A percentile compares a stretch with the other conserved stretches of the same genome.
Evolutionary conservation across 768 basidiomycete genomes (phyloP).

Genomic region (Tremella fuciformis): DNA sequence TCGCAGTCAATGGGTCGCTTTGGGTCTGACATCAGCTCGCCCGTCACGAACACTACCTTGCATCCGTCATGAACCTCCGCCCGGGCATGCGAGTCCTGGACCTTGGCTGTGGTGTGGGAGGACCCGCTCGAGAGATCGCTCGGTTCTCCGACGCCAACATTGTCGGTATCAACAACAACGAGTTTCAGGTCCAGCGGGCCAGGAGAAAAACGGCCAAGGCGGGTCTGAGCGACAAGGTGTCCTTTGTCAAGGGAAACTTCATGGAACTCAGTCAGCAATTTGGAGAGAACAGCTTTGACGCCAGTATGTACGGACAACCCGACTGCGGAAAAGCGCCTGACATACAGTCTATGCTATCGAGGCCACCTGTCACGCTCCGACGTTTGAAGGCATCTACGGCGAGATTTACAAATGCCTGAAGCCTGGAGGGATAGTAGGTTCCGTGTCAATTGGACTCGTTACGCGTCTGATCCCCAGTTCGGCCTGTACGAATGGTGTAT

Average conservation of each 20-base stretch:
- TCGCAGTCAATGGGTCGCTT: not conserved
- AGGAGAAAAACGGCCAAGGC: constrained; percentile 72
- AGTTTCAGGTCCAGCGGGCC: constrained; percentile 87
- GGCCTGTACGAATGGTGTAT: constrained; percentile 99
- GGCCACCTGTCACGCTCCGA: constrained; percentile 93
- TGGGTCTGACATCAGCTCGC: constrained; percentile 57
- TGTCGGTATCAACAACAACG: constrained; percentile 91
- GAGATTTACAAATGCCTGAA: constrained; percentile 91
- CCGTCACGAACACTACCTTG: constrained; percentile 96
- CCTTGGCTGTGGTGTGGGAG: constrained; percentile 97
- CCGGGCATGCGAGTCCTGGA: constrained; percentile 95
- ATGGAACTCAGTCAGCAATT: constrained; percentile 91
- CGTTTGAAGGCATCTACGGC: constrained; percentile 91
- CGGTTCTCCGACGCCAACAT: constrained; percentile 81
- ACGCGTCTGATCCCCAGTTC: constrained; percentile 59
- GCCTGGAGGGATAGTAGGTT: constrained; percentile 85
- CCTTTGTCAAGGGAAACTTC: constrained; percentile 89
- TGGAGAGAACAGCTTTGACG: constrained; percentile 89
- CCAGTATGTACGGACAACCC: constrained; percentile 59
- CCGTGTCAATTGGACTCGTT: not conserved
- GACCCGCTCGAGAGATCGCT: constrained; percentile 93
- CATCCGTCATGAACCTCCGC: constrained; percentile 74
- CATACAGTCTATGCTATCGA: constrained; percentile 86
- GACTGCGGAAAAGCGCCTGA: constrained; percentile 15
- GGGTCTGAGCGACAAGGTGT: constrained; percentile 71